Evolutionary conservation across 2,329 filamentous ascomycete genomes (phyloP), one percentile per base, ranked within the genome.

Genomic region (Rhexocercosporidium sp.): DNA sequence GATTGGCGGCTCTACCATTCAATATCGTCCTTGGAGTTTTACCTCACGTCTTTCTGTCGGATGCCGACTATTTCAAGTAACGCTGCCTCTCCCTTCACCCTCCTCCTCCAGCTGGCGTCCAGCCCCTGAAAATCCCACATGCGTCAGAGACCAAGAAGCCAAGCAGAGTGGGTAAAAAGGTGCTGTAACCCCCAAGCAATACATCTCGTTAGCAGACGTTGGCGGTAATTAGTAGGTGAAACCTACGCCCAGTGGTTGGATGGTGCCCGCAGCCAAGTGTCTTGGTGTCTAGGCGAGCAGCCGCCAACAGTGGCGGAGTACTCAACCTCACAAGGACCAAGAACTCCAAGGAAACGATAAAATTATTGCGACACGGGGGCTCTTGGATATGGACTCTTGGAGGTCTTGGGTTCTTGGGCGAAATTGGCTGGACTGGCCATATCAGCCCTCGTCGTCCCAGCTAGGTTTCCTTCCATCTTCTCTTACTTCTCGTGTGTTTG

Each of bases 271-370:
- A 51, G 59, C 59, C 59, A 62, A 62, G 59, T n/a, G 14, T 1
- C 46, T 62, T 62, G 59, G 59, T 51, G 46, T 47, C 59, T 49
- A 37, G 59, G 44, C 59, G 44, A 62, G 31, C 29, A 62, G 18
- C 22, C 44, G 41, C 47, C 59, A 51, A 62, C 44, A 27, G 59
- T 51, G 59, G 47, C 59, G 44, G 37, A 44, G 57, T 39, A 53
- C 25, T 53, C 25, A 37, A 57, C n/a, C 12, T 37, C 54, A 29
- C 25, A n/a, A n/a, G 5, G 16, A 39, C 18, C 8, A 56, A 34
- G 51, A 37, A 56, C 18, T 20, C 51, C 31, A 56, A 56, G 51
- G 56, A 56, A n/a, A 20, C 22, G 27, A 31, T 47, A 20, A 60
- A 47, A 60, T 60, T 27, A 60, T 60, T 31, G 39, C 57, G 39